Percentiles rank a stretch among this genome's conserved stretches.
Evolutionary conservation across 2,329 filamentous ascomycete genomes (phyloP).

Genomic region (Neofusicoccum parvum): DNA sequence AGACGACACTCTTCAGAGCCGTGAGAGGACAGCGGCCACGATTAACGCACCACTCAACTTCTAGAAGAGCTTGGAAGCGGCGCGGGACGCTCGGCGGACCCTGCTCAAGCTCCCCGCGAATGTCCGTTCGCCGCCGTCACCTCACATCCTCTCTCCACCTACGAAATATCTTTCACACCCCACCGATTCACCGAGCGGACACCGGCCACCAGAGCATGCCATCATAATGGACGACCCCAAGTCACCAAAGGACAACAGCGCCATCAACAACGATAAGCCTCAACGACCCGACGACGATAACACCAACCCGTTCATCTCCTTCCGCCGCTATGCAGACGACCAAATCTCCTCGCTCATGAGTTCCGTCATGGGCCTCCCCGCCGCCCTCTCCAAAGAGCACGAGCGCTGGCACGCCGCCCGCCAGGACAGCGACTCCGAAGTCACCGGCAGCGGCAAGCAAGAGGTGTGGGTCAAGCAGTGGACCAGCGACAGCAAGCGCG

Average conservation of each 20-base stretch:
- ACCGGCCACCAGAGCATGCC: neutral
- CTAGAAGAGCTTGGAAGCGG: neutral
- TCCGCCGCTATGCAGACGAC: slow-evolving; percentile 63
- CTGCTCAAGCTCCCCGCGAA: slow-evolving; percentile 12
- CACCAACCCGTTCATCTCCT: slow-evolving; percentile 57
- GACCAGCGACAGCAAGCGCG: neutral
- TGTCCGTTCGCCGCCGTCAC: neutral
- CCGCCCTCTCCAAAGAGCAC: slow-evolving; percentile 31
- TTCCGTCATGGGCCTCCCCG: slow-evolving; percentile 52
- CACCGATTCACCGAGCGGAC: neutral
- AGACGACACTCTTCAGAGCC: neutral
- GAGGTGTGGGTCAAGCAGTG: slow-evolving; percentile 6
- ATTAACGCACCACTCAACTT: neutral
- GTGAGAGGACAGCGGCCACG: neutral
- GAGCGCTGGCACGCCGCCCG: slow-evolving; percentile 24
- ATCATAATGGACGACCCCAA: slow-evolving; percentile 16
- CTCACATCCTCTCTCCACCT: neutral
- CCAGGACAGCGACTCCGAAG: slow-evolving; percentile 22
- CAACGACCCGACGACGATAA: neutral
- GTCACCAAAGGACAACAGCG: neutral
- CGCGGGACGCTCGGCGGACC: neutral
- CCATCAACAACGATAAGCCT: slow-evolving; percentile 32
- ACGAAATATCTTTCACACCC: neutral
- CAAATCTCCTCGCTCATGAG: slow-evolving; percentile 58
- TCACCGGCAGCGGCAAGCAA: neutral